These are phyloP conservation scores for Auriscalpium vulgare DNA, from an alignment of 768 basidiomycete species.

Conservation along the genomic window DNA sequence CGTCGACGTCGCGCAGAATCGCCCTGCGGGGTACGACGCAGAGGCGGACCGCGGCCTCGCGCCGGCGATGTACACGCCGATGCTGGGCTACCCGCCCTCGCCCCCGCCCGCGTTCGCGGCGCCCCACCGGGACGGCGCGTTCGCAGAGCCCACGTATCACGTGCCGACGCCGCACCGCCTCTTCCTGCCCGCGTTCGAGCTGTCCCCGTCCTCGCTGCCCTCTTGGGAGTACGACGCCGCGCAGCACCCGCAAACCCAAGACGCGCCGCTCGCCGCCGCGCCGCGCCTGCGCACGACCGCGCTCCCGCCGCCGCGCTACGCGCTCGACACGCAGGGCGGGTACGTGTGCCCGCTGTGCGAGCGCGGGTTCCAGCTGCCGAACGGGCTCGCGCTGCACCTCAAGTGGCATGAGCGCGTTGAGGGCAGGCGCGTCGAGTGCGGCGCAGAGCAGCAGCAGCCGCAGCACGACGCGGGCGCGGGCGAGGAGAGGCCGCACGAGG, in stretches of 20 bases:
- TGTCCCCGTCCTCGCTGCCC: background rate
- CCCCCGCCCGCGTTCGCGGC: background rate
- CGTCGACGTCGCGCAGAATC: background rate
- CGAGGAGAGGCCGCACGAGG: background rate
- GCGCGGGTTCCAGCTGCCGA: slow-evolving; percentile 11
- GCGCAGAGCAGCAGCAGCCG: too few species aligned
- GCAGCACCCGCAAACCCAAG: background rate
- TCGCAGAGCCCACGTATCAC: background rate
- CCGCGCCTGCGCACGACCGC: background rate
- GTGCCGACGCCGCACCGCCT: background rate
- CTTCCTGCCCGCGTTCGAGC: background rate
- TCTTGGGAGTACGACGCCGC: background rate
- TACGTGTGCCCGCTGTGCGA: slow-evolving; percentile 12
- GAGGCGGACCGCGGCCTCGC: too few species aligned
- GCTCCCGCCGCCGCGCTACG: background rate
- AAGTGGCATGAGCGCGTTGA: slow-evolving; percentile 14
- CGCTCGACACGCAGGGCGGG: background rate
- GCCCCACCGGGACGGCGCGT: background rate
- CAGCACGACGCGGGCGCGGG: background rate
- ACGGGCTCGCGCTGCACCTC: slow-evolving; percentile 14
- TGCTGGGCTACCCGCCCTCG: background rate
- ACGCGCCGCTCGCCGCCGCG: background rate
- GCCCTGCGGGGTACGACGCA: too few species aligned
- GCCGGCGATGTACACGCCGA: background rate
- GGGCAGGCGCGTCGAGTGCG: background rate